These are phyloP conservation scores for Oryza glaberrima DNA, from an alignment of 176 grass and related monocot species.

Conservation along the genomic window DNA sequence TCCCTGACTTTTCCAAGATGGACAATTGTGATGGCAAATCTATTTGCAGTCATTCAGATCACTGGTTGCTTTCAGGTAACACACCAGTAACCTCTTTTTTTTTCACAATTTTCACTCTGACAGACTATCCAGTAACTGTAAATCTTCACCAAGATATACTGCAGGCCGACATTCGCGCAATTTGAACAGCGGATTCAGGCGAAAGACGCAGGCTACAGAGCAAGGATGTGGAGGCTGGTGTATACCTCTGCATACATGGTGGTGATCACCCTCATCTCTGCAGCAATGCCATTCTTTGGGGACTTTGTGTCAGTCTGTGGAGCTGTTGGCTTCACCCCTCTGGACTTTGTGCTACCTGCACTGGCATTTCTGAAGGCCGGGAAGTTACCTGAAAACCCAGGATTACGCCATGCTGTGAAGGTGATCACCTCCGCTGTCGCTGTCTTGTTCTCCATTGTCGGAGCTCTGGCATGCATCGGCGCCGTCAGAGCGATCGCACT, in stretches of 20 bases:
- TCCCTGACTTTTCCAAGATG: constrained; percentile 71
- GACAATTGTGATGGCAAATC: constrained; percentile 77
- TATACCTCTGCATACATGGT: constrained; percentile 64
- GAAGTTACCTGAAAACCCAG: constrained; percentile 39
- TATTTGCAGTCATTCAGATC: constrained; percentile 89
- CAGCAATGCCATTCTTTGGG: constrained; percentile 81
- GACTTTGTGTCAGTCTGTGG: constrained; percentile 85
- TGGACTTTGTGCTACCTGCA: constrained; percentile 79
- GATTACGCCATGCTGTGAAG: constrained; percentile 35
- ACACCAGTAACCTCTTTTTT: background rate
- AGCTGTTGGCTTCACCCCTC: constrained; percentile 75
- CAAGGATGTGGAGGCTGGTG: constrained; percentile 45
- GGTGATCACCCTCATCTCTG: constrained; percentile 53
- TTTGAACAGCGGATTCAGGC: constrained; percentile 43
- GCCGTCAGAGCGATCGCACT: constrained; percentile 68
- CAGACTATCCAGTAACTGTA: constrained; percentile 13
- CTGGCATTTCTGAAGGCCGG: constrained; percentile 59
- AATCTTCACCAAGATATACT: constrained; percentile 66
- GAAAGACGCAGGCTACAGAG: constrained; percentile 24
- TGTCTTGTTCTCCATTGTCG: constrained; percentile 55
- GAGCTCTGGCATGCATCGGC: constrained; percentile 60
- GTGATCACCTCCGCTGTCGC: constrained; percentile 32
- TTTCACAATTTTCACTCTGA: background rate
- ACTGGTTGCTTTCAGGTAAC: constrained; percentile 86
- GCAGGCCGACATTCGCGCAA: constrained; percentile 67